Evolutionary conservation across 768 basidiomycete species (phyloP).

Genomic region (Tricholoma hemisulphureum): DNA sequence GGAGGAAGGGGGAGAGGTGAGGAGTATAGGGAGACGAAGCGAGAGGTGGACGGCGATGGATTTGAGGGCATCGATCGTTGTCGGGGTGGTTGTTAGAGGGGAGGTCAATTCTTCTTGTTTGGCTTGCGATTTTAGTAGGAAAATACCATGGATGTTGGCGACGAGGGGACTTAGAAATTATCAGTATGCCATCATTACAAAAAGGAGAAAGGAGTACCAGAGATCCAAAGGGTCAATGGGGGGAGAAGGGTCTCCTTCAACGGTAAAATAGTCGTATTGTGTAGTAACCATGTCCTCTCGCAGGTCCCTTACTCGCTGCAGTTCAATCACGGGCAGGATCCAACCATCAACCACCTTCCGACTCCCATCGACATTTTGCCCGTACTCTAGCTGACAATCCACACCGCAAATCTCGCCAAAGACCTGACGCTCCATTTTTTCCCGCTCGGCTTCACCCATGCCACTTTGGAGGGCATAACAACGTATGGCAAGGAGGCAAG

Average conservation of each 20-base stretch:
- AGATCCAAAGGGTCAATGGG: constrained; percentile 48
- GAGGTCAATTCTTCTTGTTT: constrained; percentile 22
- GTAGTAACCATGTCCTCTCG: constrained; percentile 46
- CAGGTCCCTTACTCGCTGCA: constrained; percentile 51
- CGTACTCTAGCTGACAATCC: constrained; percentile 66
- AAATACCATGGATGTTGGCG: constrained; percentile 62
- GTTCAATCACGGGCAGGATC: constrained; percentile 75
- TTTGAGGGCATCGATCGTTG: constrained; percentile 57
- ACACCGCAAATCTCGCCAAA: constrained; percentile 58
- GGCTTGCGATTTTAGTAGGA: constrained; percentile 53
- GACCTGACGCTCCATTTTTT: constrained; percentile 57
- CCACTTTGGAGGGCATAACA: constrained; percentile 76
- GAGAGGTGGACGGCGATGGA: constrained; percentile 64
- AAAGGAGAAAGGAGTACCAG: constrained; percentile 41
- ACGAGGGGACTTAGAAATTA: constrained; percentile 48
- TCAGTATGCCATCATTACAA: background rate
- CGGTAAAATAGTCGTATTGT: constrained; percentile 45
- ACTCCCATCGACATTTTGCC: constrained; percentile 46
- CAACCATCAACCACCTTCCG: constrained; percentile 65
- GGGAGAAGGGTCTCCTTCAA: constrained; percentile 29
- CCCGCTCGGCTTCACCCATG: constrained; percentile 76
- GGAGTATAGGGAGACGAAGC: constrained; percentile 70
- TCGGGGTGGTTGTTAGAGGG: constrained; percentile 60
- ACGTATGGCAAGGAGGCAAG: constrained; percentile 68
- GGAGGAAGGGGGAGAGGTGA: constrained; percentile 83